A percentile compares a stretch with the other conserved stretches of the same genome.
Conservation (phyloP, 1,139 yeast genomes). For the Candida glucosophila region DNA sequence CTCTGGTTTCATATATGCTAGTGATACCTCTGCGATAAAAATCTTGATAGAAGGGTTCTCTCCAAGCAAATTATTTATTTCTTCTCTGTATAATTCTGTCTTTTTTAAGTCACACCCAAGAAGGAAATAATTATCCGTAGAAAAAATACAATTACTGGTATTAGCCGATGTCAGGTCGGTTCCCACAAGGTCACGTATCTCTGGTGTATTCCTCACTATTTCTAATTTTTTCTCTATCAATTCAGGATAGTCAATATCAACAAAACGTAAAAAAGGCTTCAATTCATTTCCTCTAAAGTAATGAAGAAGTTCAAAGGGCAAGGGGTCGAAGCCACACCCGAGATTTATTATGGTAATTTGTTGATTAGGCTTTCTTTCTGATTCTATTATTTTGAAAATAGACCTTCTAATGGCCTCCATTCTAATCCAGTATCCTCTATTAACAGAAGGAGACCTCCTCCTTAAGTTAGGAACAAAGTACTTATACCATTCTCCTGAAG, state of each 20-base stretch:
- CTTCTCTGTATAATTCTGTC: slow-evolving; percentile 28
- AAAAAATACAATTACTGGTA: slow-evolving; percentile 13
- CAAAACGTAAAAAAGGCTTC: slow-evolving; percentile 21
- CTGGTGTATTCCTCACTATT: slow-evolving; percentile 41
- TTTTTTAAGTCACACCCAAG: slow-evolving; percentile 69
- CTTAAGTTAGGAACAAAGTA: slow-evolving; percentile 61
- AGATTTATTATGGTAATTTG: slow-evolving; percentile 48
- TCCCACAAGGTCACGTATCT: slow-evolving; percentile 42
- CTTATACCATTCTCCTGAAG: slow-evolving; percentile 46
- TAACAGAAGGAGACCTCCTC: slow-evolving; percentile 72
- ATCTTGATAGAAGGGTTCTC: slow-evolving; percentile 32
- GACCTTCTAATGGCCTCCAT: slow-evolving; percentile 60
- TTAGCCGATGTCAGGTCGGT: slow-evolving; percentile 3
- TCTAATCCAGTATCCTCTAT: slow-evolving; percentile 78
- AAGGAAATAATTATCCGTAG: slow-evolving; percentile 43
- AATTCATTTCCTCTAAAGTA: not conserved
- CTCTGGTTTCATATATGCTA: slow-evolving; percentile 69
- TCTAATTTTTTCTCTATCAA: slow-evolving; percentile 44
- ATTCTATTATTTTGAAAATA: slow-evolving; percentile 38
- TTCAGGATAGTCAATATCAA: slow-evolving; percentile 74
- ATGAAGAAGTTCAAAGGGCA: slow-evolving; percentile 57
- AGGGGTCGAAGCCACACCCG: slow-evolving; percentile 79
- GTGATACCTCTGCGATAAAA: slow-evolving; percentile 75
- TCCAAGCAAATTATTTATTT: slow-evolving; percentile 16
- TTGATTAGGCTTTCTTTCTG: slow-evolving; percentile 8